Conservation (phyloP, 1,284 basidiomycete genomes). For the Peniophora sp. region DNA sequence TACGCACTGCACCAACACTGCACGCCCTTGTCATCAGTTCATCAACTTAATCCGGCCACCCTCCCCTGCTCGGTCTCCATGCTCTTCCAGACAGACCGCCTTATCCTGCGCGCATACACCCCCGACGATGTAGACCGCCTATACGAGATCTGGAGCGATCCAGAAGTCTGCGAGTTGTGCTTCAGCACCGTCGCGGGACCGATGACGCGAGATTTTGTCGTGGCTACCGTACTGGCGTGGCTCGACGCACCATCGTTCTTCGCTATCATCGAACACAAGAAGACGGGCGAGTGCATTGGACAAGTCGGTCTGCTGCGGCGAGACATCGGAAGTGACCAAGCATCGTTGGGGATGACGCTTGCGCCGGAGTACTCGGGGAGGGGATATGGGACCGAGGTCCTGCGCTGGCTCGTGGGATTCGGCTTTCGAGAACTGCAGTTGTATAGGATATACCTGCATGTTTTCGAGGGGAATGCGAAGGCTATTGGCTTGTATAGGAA, state of each 20-base stretch:
- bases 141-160: constrained; percentile 24
- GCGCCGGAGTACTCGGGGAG: constrained; percentile 7
- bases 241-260: constrained; percentile 20
- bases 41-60: too few relatives aligned
- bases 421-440: constrained; percentile 6
- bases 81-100: constrained; percentile 22
- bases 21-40: too few relatives aligned
- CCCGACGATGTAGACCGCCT: constrained; percentile 27
- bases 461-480: constrained; percentile 6
- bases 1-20: too few relatives aligned
- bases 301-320: constrained; percentile 21
- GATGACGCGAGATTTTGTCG: neutral
- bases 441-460: constrained; percentile 6
- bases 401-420: constrained; percentile 9
- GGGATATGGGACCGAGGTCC: constrained; percentile 10
- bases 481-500: constrained; percentile 8
- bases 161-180: constrained; percentile 22
- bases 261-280: constrained; percentile 25
- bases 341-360: constrained; percentile 5
- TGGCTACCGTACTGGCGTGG: constrained; percentile 17
- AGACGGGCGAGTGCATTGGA: constrained; percentile 28
- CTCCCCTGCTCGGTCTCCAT: neutral
- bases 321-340: constrained; percentile 12
- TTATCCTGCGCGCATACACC: constrained; percentile 20
- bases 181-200: constrained; percentile 13